Conservation (phyloP, 768 basidiomycete species). For the Porphyrellus cyaneotinctus region DNA sequence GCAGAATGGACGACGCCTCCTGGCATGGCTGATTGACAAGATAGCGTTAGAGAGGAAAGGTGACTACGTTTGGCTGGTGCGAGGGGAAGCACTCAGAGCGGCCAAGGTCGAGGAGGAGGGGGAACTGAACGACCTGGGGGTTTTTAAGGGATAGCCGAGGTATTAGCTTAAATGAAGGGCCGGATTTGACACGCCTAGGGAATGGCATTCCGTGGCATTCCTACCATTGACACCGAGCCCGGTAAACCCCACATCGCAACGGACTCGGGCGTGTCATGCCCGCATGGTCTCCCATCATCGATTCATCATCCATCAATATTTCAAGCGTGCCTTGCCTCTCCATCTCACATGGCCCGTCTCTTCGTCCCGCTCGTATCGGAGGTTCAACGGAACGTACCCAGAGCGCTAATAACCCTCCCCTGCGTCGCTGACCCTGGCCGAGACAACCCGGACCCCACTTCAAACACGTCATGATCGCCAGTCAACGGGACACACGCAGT, state of each 20-base stretch:
- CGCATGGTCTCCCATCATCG: slow-evolving; percentile 15
- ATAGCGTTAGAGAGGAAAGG: background rate
- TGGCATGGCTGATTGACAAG: slow-evolving; percentile 14
- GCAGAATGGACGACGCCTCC: slow-evolving; percentile 5
- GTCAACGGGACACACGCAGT: background rate
- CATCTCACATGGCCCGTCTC: background rate
- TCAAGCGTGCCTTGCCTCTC: slow-evolving; percentile 4
- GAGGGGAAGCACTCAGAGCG: slow-evolving; percentile 2
- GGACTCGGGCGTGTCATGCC: slow-evolving; percentile 16
- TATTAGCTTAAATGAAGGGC: background rate
- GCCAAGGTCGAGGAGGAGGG: background rate
- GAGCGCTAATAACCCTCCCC: too few species aligned
- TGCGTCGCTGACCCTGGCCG: too few species aligned
- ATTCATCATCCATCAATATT: background rate
- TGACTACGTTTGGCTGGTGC: background rate
- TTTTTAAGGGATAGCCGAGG: slow-evolving; percentile 2
- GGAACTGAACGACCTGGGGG: background rate
- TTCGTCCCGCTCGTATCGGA: background rate
- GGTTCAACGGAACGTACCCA: background rate
- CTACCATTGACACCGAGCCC: background rate
- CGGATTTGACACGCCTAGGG: background rate
- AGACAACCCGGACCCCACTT: too few species aligned
- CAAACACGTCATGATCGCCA: background rate
- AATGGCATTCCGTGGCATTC: slow-evolving; percentile 3
- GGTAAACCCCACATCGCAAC: slow-evolving; percentile 22